phyloP scores from a whole-genome alignment of 495 filamentous ascomycete species.

The Lepidopterella palustris region DNA sequence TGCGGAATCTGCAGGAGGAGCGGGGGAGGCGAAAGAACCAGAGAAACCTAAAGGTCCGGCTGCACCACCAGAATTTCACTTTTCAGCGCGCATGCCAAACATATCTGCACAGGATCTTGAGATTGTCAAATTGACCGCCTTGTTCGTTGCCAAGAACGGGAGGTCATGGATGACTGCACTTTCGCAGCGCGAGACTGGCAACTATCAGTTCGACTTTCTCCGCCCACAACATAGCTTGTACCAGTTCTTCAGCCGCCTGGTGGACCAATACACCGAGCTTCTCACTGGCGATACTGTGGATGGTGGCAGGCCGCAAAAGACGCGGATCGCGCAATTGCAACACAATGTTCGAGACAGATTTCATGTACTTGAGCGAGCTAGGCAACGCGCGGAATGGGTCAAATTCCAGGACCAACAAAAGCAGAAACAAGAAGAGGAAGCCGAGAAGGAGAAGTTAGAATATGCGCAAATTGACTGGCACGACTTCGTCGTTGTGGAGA shows the following conservation, averaged over 20 bases:
- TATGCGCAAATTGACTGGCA: slow-evolving; percentile 97
- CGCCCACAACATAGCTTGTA: slow-evolving; percentile 92
- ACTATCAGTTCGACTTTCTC: slow-evolving; percentile 95
- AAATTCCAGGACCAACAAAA: slow-evolving; percentile 82
- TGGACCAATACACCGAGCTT: slow-evolving; percentile 91
- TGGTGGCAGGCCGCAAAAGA: slow-evolving; percentile 58
- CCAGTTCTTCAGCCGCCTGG: slow-evolving; percentile 83
- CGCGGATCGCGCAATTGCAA: slow-evolving; percentile 66
- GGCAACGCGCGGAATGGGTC: slow-evolving; percentile 77
- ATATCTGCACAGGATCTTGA: slow-evolving; percentile 95
- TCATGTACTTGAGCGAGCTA: slow-evolving; percentile 71
- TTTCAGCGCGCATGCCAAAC: slow-evolving; percentile 94
- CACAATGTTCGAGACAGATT: slow-evolving; percentile 73
- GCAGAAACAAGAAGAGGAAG: slow-evolving; percentile 79
- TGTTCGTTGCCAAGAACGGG: slow-evolving; percentile 87
- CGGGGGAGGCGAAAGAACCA: slow-evolving; percentile 50
- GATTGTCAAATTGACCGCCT: slow-evolving; percentile 79
- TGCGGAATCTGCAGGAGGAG: slow-evolving; percentile 69
- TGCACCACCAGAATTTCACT: slow-evolving; percentile 84
- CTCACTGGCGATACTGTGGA: slow-evolving; percentile 64
- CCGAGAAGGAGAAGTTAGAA: slow-evolving; percentile 72
- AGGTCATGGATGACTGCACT: slow-evolving; percentile 83
- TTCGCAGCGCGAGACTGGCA: slow-evolving; percentile 78
- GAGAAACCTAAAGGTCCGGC: slow-evolving; percentile 73
- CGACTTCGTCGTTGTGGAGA: slow-evolving; percentile 94